Conservation (phyloP, 2,329 filamentous ascomycete species). For the Neonectria hederae region DNA sequence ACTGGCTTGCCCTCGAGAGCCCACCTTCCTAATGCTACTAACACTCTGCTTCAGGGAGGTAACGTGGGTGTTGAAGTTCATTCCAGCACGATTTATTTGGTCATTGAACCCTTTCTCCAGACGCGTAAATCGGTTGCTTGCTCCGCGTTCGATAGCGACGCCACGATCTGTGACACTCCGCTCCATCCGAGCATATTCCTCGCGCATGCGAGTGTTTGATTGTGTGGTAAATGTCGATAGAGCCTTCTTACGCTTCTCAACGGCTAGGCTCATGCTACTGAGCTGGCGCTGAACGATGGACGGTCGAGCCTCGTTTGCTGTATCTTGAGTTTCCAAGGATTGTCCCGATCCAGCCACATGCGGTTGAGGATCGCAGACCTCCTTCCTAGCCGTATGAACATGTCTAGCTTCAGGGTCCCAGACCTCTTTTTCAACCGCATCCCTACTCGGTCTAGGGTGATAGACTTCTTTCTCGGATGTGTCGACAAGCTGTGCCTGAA, state of each 20-base stretch:
- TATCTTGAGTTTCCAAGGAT: not conserved
- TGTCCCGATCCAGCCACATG: not conserved
- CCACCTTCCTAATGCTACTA: not conserved
- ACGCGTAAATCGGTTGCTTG: conserved; percentile 2
- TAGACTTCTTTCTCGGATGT: conserved; percentile 24
- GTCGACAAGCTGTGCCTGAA: not conserved
- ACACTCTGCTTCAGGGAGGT: not conserved
- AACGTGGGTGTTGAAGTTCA: not conserved
- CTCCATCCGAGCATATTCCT: conserved; percentile 14
- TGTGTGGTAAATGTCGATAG: conserved; percentile 16
- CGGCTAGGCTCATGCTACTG: conserved; percentile 22
- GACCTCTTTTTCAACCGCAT: conserved; percentile 22
- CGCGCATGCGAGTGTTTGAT: conserved; percentile 20
- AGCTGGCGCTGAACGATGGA: conserved; percentile 14
- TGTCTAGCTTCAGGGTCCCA: not conserved
- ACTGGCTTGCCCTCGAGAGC: not conserved
- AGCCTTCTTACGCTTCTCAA: conserved; percentile 33
- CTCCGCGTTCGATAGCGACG: conserved; percentile 19
- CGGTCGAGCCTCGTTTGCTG: not conserved
- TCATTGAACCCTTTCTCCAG: conserved; percentile 3
- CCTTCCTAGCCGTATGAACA: conserved; percentile 3
- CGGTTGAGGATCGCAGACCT: conserved; percentile 3
- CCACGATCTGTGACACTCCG: conserved; percentile 17
- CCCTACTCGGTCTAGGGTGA: not conserved
- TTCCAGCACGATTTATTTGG: not conserved